Evolutionary conservation across 768 basidiomycete species (phyloP).

Genomic region (Hericium erinaceus): DNA sequence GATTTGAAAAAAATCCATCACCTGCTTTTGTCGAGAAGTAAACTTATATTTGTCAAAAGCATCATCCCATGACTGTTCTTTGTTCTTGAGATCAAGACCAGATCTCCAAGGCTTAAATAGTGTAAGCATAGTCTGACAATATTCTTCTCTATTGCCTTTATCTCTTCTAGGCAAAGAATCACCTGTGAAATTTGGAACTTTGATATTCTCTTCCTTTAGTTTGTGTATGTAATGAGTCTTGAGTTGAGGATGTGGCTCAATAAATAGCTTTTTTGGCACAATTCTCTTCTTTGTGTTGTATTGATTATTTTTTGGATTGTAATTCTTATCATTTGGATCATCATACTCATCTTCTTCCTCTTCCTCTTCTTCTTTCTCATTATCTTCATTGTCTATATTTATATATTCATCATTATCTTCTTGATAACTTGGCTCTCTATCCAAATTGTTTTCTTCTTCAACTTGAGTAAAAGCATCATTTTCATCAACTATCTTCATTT

Average conservation of each 20-base stretch:
- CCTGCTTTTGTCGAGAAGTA: conserved; percentile 1
- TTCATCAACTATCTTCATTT: not conserved
- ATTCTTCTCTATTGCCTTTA: conserved; percentile 13
- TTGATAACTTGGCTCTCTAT: too few relatives aligned
- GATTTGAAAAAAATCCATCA: conserved; percentile 25
- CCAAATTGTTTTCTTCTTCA: too few relatives aligned
- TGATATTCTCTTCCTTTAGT: not conserved
- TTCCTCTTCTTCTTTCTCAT: not conserved
- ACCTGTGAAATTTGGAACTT: conserved; percentile 23
- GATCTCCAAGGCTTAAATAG: conserved; percentile 10
- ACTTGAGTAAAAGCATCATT: too few relatives aligned
- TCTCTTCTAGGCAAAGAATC: conserved; percentile 21
- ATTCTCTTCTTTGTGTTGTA: not conserved
- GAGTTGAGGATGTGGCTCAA: conserved; percentile 16
- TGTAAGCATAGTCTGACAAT: conserved; percentile 11
- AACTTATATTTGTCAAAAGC: conserved; percentile 15
- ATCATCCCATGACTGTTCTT: conserved; percentile 17
- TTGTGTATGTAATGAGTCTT: conserved; percentile 16
- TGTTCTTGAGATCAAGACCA: conserved; percentile 1
- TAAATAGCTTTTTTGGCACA: conserved; percentile 5
- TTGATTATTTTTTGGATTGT: not conserved
- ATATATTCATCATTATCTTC: not conserved
- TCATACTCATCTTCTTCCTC: too few relatives aligned
- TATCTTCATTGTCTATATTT: not conserved
- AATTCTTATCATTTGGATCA: not conserved